Conservation (phyloP, 345 rosid genomes). For the Pistacia integerrima region DNA sequence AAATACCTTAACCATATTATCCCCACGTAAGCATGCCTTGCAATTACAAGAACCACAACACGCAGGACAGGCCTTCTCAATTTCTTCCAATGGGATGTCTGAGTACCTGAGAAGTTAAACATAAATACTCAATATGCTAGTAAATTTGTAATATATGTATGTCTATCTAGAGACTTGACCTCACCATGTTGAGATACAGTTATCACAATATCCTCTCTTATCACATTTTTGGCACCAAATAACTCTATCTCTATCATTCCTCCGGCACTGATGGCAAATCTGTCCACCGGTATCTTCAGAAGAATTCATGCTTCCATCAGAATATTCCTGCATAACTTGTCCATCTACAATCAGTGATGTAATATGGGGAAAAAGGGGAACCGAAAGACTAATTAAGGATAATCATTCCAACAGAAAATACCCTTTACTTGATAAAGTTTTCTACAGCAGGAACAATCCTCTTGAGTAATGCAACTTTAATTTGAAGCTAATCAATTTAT, state of each 20-base stretch:
- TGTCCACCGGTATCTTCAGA: constrained; percentile 74
- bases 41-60: constrained; percentile 94
- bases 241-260: constrained; percentile 60
- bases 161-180: constrained; percentile 26
- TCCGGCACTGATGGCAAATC: constrained; percentile 84
- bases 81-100: constrained; percentile 66
- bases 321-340: constrained; percentile 61
- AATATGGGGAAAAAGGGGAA: not conserved
- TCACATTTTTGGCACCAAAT: constrained; percentile 81
- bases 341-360: constrained; percentile 15
- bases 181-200: constrained; percentile 75
- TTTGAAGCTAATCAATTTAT: no score
- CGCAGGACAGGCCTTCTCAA: constrained; percentile 88
- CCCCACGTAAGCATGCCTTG: constrained; percentile 81
- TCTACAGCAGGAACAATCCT: no score
- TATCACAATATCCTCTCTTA: constrained; percentile 83
- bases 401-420: no score
- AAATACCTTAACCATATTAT: constrained; percentile 82
- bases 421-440: no score
- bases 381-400: not conserved
- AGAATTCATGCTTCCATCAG: constrained; percentile 64
- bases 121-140: constrained; percentile 19
- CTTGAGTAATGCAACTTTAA: no score
- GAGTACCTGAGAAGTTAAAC: constrained; percentile 57
- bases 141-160: constrained; percentile 2